Base-by-base conservation (phyloP, 1,139 yeast species). In the Hansenula sp. region DNA sequence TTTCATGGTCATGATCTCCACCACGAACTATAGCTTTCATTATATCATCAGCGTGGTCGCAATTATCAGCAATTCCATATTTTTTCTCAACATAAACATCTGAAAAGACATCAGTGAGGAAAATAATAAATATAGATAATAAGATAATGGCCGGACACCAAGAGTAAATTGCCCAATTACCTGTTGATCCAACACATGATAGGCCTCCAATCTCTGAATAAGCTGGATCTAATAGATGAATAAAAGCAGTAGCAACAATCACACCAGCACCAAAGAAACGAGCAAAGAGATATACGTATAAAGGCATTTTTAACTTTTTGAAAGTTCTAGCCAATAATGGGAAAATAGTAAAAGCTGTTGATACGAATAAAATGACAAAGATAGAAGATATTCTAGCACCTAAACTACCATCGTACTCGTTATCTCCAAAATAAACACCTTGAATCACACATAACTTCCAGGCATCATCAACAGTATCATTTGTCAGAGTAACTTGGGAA, bases 221-320 rank as follows among this genome's bases (percentile, higher is more conserved):
- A 9, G 90, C 89, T 0, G 90, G 92, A 50, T 79, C 79, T 55
- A 85, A 66, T 46, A 85, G 67, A 61, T 85, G 95, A 44, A 85
- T 81, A 49, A 82, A 79, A 0, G 90, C 85, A 3, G 94, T 85
- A 2, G 94, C 87, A 6, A 85, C 69, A 54, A 86, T 85, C 32
- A 85, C 94, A 31, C 95, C 95, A 2, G 90, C 78, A 46, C 95
- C 95, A 58, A 85, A 85, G 64, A 73, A 83, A 53, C 82, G 82
- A 41, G 85, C 80, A 37, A 78, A 64, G 52, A 80, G 71, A 53
- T 81, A 84, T 34, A 76, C 69, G 69, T 73, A 68, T 10, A 68
- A 56, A 3, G 84, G 90, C 52, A 80, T 57, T 45, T 71, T 65
- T 36, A 64, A 35, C 43, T 55, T 39, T 38, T 50, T 51, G 39